A percentile compares a stretch with the other conserved stretches of the same genome.
phyloP scores from a whole-genome alignment of 192 early-diverging fungal genomes.

The Coemansia sp. region DNA sequence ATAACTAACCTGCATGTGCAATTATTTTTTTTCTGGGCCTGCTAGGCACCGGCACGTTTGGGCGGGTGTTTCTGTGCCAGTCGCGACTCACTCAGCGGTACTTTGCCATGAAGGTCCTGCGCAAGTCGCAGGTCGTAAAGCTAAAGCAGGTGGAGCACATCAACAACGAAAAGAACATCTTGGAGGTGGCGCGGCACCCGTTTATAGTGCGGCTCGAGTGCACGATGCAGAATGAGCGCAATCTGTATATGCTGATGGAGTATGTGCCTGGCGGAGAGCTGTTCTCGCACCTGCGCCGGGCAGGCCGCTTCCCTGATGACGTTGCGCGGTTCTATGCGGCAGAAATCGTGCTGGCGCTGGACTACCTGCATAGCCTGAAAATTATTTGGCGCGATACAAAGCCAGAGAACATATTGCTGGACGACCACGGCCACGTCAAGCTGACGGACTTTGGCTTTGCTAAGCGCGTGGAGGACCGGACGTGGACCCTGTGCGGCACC shows the following conservation, averaged over 20 bases:
- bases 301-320: constrained; percentile 84
- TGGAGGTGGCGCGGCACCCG: constrained; percentile 86
- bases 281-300: constrained; percentile 91
- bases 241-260: constrained; percentile 92
- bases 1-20: background rate
- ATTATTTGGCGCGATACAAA: constrained; percentile 92
- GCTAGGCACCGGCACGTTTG: constrained; percentile 95
- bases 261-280: constrained; percentile 97
- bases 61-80: constrained; percentile 86
- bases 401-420: constrained; percentile 93
- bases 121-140: constrained; percentile 92
- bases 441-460: constrained; percentile 94
- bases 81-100: constrained; percentile 78
- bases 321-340: constrained; percentile 91
- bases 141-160: constrained; percentile 92
- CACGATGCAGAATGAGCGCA: constrained; percentile 91
- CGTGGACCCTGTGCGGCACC: constrained; percentile 95
- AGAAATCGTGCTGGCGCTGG: constrained; percentile 86
- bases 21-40: background rate
- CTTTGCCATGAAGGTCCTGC: constrained; percentile 96
- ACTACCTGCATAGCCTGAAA: constrained; percentile 88
- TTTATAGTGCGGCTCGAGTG: constrained; percentile 94
- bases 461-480: constrained; percentile 93
- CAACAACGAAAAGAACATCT: constrained; percentile 85
- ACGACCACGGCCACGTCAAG: constrained; percentile 91